Evolutionary conservation across 2,329 filamentous ascomycete species (phyloP), one percentile per base, ranked within the genome.

Genomic region (Helminthosporium solani): DNA sequence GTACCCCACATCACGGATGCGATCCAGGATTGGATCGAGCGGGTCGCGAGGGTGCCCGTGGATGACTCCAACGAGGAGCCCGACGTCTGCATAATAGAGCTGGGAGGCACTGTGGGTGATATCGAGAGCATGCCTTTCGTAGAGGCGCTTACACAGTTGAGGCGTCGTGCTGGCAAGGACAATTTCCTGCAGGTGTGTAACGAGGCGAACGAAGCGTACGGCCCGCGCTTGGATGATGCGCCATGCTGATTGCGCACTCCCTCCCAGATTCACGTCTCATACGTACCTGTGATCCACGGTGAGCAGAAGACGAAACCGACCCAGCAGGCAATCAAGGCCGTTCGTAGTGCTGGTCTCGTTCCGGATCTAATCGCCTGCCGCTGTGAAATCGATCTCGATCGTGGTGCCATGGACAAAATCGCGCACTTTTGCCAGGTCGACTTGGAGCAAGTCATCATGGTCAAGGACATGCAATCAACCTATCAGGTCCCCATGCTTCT

Each of bases 291-390:
- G 27, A 81, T 86, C 31, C 73, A 79, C 50, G 80, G 82, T 27
- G 86, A 97, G 76, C 85, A 95, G 71, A 97, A 97, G 82, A 97
- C 91, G 8, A 97, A 97, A 75, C 94, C 94, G 0, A 99, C 94
- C 0, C 94, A 99, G 70, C 84, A 89, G 61, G 89, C 92, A 20
- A 90, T 97, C 61, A 86, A 86, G 65, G 83, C 87, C 60, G 85
- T 91, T 52, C 86, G 92, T 53, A 91, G 87, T 65, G 86, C 88
- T 53, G 90, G 90, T 65, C 73, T 81, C 47, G 72, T 77, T 39
- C 77, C 77, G 18, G 76, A 79, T 55, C 51, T 94, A 67, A 94
- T 97, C 73, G 94, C 92, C 12, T 97, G 94, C 68, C 88, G 94
- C 42, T 97, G 92, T 70, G 86, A 92, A 63, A 78, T 80, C 42